Evolutionary conservation across 2,329 filamentous ascomycete species (phyloP), one percentile per base, ranked within the genome.

Genomic region (Penicillium sp.): DNA sequence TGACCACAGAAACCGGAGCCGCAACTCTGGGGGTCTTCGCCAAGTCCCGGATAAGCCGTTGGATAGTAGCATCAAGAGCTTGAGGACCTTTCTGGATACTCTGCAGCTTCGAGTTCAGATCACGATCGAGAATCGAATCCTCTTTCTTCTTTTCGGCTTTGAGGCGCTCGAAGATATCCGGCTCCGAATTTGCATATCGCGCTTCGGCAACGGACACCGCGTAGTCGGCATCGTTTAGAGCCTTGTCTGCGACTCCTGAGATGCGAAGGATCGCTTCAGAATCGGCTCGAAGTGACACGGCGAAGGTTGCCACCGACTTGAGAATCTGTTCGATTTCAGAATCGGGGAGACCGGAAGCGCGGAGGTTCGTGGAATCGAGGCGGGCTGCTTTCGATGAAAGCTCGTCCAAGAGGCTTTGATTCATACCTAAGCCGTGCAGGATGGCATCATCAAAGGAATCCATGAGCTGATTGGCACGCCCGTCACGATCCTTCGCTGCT

Each of bases 161-260:
- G 3, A 82, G 71, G 24, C 71, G 76, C 27, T 68, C 65, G 60
- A 81, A 78, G 11, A 77, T 72, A 3, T 75, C 73, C 4, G 71
- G 56, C 21, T 78, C 74, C 0, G 77, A 74, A 48, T 77, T 75
- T 19, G 80, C 74, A 35, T 78, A 76, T 51, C 72, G 76, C 3
- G 81, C 82, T 63, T 82, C 78, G 35, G 81, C 80, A 49, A 84
- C 79, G n/a, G 81, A 80, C 21, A 83, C 77, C 46, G 79, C 78
- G 52, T 82, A 80, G 56, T 83, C 81, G 1, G 80, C 78, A 24
- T 80, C 74, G 57, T 83, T 84, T 55, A 84, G 74, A 6, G 74
- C 67, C 49, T 78, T 74, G 59, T 84, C 82, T 3, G 81, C 76
- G 16, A 72, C 67, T 44, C 79, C 78, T 48, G 83, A 82, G 22